Base-by-base conservation (phyloP, 345 rosid genomes). In the Mangifera indica region DNA sequence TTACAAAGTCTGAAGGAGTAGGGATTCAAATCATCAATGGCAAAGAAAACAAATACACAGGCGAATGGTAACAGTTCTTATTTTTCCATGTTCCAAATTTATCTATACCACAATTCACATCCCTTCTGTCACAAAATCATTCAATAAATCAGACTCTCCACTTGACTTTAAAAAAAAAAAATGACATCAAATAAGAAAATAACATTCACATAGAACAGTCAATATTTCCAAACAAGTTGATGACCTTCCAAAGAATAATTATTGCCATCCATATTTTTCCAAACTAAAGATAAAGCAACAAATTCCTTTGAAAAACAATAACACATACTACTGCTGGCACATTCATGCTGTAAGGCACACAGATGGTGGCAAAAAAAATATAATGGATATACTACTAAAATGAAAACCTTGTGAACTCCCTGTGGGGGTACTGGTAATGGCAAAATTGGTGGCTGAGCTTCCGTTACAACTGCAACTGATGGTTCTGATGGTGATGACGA, bases 371-470 rank as follows among this genome's bases (percentile, higher is more conserved):
- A 59, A 29, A 46, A 15, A 37, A 15, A 68, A 29, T 57, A 7
- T 26, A 24, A 22, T 45, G 10, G 57, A 21, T 24, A 15, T n/a
- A 48, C 17, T n/a, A 48, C 17, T 20, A 64, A 20, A 40, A 32
- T 68, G 17, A 53, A n/a, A n/a, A 88, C 93, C 93, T 81, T 86
- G 26, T 84, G 84, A 69, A 57, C 71, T 71, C 86, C 72, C 60
- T 84, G 83, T 58, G 88, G 83, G 70, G 87, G 84, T 37, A 86
- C 80, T 60, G 98, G 98, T 77, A 89, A 81, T 63, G 98, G 93
- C 79, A 93, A 83, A 63, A 93, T 83, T 22, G 97, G 94, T 25
- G 94, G 96, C 78, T 90, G 91, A 69, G 87, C 78, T 82, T 83
- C 91, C 5, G 80, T 75, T n/a, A 79, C 81, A 63, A 65, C 49